Conservation (phyloP, 2,329 filamentous ascomycete genomes). For the Fusarium ramigenum region DNA sequence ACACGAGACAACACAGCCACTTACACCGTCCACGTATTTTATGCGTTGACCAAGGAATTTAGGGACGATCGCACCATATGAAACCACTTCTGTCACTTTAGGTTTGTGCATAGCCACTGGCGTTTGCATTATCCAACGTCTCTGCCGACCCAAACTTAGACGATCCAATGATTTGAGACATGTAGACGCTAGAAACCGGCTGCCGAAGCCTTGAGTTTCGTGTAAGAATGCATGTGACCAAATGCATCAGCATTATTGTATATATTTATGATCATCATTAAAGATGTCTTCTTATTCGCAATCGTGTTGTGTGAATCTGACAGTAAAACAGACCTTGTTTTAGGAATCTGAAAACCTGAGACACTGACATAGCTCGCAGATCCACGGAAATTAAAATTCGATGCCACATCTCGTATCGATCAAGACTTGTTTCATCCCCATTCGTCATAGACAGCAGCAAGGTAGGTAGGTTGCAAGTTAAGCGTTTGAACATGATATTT, state of each 20-base stretch:
- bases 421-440: conserved; percentile 11
- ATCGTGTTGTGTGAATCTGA: conserved; percentile 1
- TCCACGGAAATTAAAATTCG: conserved; percentile 7
- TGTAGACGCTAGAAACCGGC: conserved; percentile 2
- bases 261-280: not conserved
- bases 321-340: conserved; percentile 1
- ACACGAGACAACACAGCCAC: not conserved
- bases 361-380: conserved; percentile 10
- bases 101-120: not conserved
- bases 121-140: conserved; percentile 1
- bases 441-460: conserved; percentile 19
- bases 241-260: not conserved
- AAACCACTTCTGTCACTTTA: conserved; percentile 5
- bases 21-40: not conserved
- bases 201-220: conserved; percentile 11
- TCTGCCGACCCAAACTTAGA: not conserved
- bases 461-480: not conserved
- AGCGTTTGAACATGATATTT: conserved; percentile 19
- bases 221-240: not conserved
- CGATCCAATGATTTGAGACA: conserved; percentile 1
- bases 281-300: conserved; percentile 10
- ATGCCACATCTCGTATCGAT: conserved; percentile 15
- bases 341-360: not conserved
- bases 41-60: not conserved
- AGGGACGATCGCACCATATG: not conserved